Base-by-base conservation (phyloP, 352 stramenopile species). In the Thraustochytrium sp. region DNA sequence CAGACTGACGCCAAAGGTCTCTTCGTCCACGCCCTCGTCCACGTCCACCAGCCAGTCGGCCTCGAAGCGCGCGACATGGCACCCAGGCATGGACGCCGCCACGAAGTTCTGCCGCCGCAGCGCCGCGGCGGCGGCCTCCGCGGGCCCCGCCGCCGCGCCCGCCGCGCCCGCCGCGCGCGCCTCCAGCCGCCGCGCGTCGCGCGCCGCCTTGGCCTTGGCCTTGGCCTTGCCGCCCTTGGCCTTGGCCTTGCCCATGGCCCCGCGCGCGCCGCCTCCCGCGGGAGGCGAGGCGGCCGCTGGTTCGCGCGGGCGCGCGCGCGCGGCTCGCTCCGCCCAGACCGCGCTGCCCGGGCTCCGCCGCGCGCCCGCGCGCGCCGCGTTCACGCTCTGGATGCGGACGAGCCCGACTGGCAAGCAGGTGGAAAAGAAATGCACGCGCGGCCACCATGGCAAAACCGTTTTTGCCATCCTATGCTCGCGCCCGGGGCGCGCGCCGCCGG, bases 11-110 rank as follows among this genome's bases (percentile, higher is more conserved):
- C 68, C 68, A 44, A 80, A 80, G 4, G 31, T 61, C 5, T 51
- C 68, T 11, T 51, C 37, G 44, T 80, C 68, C 11, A 65, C 44
- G 13, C 9, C 42, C 0, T 42, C n/a, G 9, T 80, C 48, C 8
- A 80, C 37, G 31, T 72, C 68, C n/a, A 80, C 48, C 21, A 80
- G 68, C 68, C 68, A 80, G 48, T 8, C 53, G 5, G 68, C 48
- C 13, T 68, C 51, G 44, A 64, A 61, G 36, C 40, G n/a, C 49
- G 68, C 68, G 5, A 80, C 53, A 2, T 80, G 31, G 51, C 68
- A 80, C 23, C 68, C 68, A 31, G 65, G 65, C 65, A 62, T 77
- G 37, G 65, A 77, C 65, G 23, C 65, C 26, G 36, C 5, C 34
- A 77, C 65, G 46, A 18, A 77, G 26, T 77, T 77, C 65, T 23